Base-by-base conservation (phyloP, 768 basidiomycete species). In the Suillus luteus region DNA sequence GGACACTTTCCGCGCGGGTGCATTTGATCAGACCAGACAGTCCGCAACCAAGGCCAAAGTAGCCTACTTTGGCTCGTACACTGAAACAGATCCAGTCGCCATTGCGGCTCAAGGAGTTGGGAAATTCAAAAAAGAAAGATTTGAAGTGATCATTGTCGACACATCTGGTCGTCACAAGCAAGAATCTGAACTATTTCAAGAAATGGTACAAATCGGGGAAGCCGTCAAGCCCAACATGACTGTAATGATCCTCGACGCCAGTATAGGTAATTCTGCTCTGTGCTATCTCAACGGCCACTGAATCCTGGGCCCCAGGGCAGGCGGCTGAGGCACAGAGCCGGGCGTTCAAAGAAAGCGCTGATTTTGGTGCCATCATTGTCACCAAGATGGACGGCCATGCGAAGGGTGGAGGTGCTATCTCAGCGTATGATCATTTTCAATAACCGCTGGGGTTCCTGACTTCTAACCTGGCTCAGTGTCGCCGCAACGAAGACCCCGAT, bases 381-480 rank as follows among this genome's bases (percentile, higher is more conserved):
- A 99, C 97, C 12, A 99, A 99, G 79, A 94, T 99, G 89, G 97
- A 99, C 70, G 97, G 97, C 5, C 97, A 99, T 71, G 97, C 97
- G 1, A 99, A 97, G 75, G 97, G 97, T 62, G 97, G 97, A 75
- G 97, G 97, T 27, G 97, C 97, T 37, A 99, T 99, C 65, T 99
- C 97, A 52, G 96, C 96, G 96, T 98, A 78, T 64, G 95, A 83
- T 24, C 48, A 41, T 37, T 15, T 9, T 48, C 38, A 27, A 55
- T 38, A 22, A 19, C 24, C 54, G 40, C 51, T 49, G 61, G 14
- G n/a, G 27, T 37, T 49, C 11, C n/a, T 61, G 35, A 31, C 40
- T 27, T 24, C 11, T 58, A 22, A 41, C 24, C 12, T 58, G 40
- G 24, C 24, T 54, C 72, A 97, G 96, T 66, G 97, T 99, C 54